Percentiles rank a stretch among this genome's conserved stretches.
Conservation (phyloP, 2,329 filamentous ascomycete genomes). For the Stemphylium lycopersici region DNA sequence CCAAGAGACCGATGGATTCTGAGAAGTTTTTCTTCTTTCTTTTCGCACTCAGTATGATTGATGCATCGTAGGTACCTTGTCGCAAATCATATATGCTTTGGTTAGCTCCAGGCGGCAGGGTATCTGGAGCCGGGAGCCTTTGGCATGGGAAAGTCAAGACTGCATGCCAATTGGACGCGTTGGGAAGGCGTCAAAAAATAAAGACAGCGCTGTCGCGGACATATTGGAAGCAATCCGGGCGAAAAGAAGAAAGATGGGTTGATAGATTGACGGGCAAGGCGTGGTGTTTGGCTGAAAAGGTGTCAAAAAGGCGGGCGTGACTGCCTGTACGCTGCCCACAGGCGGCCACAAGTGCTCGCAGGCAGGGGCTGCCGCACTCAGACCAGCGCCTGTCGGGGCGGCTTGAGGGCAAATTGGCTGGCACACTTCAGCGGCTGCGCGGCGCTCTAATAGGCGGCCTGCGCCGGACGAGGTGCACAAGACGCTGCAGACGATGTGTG, state of each 20-base stretch:
- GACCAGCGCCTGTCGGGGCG: background rate
- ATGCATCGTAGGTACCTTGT: no score
- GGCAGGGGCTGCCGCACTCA: background rate
- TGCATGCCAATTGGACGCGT: no score
- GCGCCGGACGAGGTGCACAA: conserved; percentile 6
- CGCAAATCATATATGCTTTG: no score
- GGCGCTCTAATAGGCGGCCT: conserved; percentile 19
- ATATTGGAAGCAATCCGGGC: no score
- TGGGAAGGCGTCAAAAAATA: no score
- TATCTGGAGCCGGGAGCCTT: no score
- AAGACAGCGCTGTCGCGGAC: no score
- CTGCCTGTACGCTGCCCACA: background rate
- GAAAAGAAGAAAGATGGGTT: no score
- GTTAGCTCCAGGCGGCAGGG: no score
- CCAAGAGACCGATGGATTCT: background rate
- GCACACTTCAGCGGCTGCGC: conserved; percentile 10
- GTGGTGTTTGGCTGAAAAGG: background rate
- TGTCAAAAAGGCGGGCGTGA: background rate
- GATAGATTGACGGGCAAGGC: background rate
- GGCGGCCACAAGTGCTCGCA: background rate
- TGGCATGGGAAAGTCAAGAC: no score
- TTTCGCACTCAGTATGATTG: background rate
- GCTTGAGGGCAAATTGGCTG: background rate
- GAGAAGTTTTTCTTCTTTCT: no score
- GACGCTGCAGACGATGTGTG: background rate